phyloP scores from a whole-genome alignment of 371 early-diverging fungal genomes.

The Mucor plumbeus region DNA sequence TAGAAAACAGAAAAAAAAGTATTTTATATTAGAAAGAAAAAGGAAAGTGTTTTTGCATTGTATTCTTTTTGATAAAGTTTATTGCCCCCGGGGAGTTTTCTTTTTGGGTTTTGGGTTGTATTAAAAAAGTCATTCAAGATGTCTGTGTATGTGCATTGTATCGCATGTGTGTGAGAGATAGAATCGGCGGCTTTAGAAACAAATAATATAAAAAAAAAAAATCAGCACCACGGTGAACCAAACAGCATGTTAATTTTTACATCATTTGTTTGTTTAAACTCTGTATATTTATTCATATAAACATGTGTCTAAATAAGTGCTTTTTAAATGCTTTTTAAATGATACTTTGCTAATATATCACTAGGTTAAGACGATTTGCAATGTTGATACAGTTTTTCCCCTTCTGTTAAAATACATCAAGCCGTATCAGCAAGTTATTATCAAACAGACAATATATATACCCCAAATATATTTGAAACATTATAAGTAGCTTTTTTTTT shows the following conservation, averaged over 20 bases:
- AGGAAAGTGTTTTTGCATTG: background rate
- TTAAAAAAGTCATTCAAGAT: background rate
- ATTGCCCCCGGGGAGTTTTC: slow-evolving; percentile 7
- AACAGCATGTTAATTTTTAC: background rate
- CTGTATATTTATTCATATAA: background rate
- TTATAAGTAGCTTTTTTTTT: background rate
- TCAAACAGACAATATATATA: background rate
- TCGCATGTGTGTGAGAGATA: background rate
- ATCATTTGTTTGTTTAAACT: background rate
- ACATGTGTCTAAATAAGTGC: background rate
- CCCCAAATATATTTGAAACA: background rate
- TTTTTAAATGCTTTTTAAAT: background rate
- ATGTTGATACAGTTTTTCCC: too few relatives aligned
- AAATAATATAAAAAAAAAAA: background rate
- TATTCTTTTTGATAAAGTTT: background rate
- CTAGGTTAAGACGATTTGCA: too few relatives aligned
- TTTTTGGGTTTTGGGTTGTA: background rate
- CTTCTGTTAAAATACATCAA: too few relatives aligned
- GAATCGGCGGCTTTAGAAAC: background rate
- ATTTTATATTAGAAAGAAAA: slow-evolving; percentile 12
- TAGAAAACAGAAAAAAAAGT: background rate
- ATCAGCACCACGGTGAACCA: background rate
- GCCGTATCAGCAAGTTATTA: too few relatives aligned
- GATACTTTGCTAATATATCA: too few relatives aligned
- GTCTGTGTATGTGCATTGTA: background rate